A percentile compares a stretch with the other conserved stretches of the same genome.
Conservation (phyloP, 108 stramenopile species). For the Nannochloropsis gaditana region DNA sequence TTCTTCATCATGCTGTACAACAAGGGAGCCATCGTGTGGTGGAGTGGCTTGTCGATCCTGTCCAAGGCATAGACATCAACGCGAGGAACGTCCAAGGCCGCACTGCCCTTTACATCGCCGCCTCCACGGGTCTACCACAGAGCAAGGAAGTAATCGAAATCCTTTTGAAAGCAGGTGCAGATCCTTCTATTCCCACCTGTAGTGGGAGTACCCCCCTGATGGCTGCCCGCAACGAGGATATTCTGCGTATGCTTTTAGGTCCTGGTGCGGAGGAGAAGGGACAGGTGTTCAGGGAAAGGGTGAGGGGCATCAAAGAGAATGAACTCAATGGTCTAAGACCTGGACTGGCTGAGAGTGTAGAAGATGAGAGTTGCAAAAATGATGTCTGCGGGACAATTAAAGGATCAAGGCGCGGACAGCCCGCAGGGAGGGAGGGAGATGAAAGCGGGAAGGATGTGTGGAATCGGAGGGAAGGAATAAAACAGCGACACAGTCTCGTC, state of each 20-base stretch:
- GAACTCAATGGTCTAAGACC: not conserved
- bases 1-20: conserved; percentile 12
- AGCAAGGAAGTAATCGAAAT: not conserved
- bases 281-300: too few relatives aligned
- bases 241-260: not conserved
- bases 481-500: not conserved
- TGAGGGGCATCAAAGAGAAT: not conserved
- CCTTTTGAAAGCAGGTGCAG: not conserved
- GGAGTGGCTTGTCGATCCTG: not conserved
- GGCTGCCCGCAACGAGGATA: not conserved
- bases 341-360: not conserved
- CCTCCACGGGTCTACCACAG: not conserved
- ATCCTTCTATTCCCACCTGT: not conserved
- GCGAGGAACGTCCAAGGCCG: not conserved
- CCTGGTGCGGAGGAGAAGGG: not conserved
- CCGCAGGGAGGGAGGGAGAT: not conserved
- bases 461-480: not conserved
- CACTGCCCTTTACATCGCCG: conserved; percentile 15
- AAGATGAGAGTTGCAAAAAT: not conserved
- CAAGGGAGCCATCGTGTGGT: not conserved
- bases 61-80: not conserved
- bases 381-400: too few relatives aligned
- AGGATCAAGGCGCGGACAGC: too few relatives aligned
- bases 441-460: not conserved
- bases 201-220: not conserved